Percentiles rank a stretch among this genome's conserved stretches.
These are phyloP conservation scores for Cupressus sempervirens DNA, from an alignment of 75 land plant species.

Conservation along the genomic window DNA sequence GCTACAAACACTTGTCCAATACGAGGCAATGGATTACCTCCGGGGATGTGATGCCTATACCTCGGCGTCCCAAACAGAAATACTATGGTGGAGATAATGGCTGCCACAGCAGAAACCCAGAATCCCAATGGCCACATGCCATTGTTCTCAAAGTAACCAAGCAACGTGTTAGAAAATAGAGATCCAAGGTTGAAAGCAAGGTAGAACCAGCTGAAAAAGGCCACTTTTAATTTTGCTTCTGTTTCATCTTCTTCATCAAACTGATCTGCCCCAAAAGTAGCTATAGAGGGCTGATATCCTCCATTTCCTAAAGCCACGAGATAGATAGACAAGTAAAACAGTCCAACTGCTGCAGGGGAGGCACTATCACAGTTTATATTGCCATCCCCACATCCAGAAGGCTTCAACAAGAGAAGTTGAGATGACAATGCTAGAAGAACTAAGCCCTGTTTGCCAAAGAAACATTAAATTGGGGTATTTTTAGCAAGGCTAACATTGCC, in stretches of 20 bases:
- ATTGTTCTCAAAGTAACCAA: conserved; percentile 70
- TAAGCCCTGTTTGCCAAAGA: conserved; percentile 30
- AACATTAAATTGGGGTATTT: neutral
- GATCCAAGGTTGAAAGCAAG: conserved; percentile 68
- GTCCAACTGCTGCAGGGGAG: conserved; percentile 20
- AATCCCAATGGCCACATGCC: conserved; percentile 73
- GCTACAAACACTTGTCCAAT: conserved; percentile 82
- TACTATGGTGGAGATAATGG: conserved; percentile 24
- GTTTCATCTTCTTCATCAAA: conserved; percentile 58
- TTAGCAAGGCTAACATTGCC: neutral
- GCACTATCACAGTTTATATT: conserved; percentile 25
- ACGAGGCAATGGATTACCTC: conserved; percentile 74
- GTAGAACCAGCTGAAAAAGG: conserved; percentile 83
- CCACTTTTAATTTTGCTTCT: conserved; percentile 24
- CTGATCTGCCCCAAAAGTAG: conserved; percentile 87
- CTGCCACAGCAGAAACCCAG: conserved; percentile 49
- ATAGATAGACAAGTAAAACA: conserved; percentile 76
- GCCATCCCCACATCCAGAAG: conserved; percentile 29
- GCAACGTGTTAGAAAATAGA: conserved; percentile 67
- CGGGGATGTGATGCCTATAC: conserved; percentile 51
- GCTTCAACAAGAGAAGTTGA: conserved; percentile 21
- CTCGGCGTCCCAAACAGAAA: conserved; percentile 42
- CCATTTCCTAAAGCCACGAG: conserved; percentile 78
- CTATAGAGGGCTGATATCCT: conserved; percentile 72
- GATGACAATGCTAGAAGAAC: conserved; percentile 33